Evolutionary conservation across 257 asterid species (phyloP).

Genomic region (Galeopsis tetrahit): DNA sequence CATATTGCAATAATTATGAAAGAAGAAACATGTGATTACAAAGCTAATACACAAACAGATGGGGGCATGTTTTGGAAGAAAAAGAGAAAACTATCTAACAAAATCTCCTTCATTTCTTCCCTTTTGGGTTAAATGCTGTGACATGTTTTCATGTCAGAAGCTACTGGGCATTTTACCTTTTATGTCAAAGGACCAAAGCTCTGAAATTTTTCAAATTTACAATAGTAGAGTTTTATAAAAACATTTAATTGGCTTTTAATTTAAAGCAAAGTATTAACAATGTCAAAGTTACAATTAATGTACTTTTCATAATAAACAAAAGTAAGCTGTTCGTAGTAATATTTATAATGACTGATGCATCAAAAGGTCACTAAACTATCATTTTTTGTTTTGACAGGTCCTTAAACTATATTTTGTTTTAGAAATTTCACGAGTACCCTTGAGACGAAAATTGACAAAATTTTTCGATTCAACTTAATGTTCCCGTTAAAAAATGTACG

Average conservation of each 20-base stretch:
- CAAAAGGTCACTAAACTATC: too few relatives aligned
- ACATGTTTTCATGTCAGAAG: neutral
- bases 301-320: slow-evolving; percentile 1
- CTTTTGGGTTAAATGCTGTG: neutral
- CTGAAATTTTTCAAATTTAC: neutral
- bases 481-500: too few relatives aligned
- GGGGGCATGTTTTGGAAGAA: neutral
- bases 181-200: neutral
- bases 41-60: slow-evolving; percentile 4
- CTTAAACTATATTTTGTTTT: too few relatives aligned
- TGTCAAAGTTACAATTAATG: neutral
- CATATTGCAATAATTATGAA: slow-evolving; percentile 26
- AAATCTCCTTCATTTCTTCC: slow-evolving; percentile 1
- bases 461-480: too few relatives aligned
- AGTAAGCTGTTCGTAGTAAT: neutral
- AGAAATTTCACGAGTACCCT: too few relatives aligned
- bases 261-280: neutral
- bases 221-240: neutral
- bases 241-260: neutral
- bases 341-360: neutral
- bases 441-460: too few relatives aligned
- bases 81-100: neutral
- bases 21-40: neutral
- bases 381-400: too few relatives aligned
- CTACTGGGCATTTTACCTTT: neutral